Percentiles rank a stretch among this genome's conserved stretches.
Evolutionary conservation across 1,284 basidiomycete genomes (phyloP).

Genomic region (Fistulina hepatica): DNA sequence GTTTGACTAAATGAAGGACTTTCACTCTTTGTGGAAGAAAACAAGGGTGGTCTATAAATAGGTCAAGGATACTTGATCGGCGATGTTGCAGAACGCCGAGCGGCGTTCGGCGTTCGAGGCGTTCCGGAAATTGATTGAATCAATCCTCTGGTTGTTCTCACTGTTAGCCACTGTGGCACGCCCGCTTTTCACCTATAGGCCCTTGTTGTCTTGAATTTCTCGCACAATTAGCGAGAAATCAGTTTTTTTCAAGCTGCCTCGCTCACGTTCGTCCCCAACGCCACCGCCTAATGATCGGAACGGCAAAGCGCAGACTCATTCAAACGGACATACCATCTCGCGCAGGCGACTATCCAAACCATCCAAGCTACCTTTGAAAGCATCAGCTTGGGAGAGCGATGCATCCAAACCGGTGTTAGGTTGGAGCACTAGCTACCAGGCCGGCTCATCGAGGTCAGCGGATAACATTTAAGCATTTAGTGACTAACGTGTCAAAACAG

Average conservation of each 20-base stretch:
- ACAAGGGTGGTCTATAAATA: too few species aligned
- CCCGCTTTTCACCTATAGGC: neutral
- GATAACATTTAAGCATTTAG: conserved; percentile 1
- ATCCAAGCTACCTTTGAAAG: neutral
- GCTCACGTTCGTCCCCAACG: conserved; percentile 67
- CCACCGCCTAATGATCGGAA: conserved; percentile 33
- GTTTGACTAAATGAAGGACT: too few species aligned
- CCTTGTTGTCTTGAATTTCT: too few species aligned
- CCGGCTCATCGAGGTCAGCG: conserved; percentile 60
- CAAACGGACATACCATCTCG: too few species aligned
- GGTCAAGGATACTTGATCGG: too few species aligned
- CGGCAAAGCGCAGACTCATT: conserved; percentile 9
- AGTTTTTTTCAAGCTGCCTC: conserved; percentile 48
- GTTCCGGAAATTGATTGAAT: too few species aligned
- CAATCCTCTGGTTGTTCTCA: neutral
- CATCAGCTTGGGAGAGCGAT: conserved; percentile 3
- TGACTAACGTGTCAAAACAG: neutral
- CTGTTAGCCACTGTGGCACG: conserved; percentile 1
- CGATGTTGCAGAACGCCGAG: too few species aligned
- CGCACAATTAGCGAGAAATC: too few species aligned
- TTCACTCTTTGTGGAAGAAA: too few species aligned
- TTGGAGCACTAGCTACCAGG: conserved; percentile 79
- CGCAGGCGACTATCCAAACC: conserved; percentile 1
- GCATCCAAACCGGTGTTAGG: conserved; percentile 31
- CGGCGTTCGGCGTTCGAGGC: too few species aligned